Evolutionary conservation across 1,139 yeast genomes (phyloP), one percentile per base, ranked within the genome.

Genomic region (Meyerozyma carpophila): DNA sequence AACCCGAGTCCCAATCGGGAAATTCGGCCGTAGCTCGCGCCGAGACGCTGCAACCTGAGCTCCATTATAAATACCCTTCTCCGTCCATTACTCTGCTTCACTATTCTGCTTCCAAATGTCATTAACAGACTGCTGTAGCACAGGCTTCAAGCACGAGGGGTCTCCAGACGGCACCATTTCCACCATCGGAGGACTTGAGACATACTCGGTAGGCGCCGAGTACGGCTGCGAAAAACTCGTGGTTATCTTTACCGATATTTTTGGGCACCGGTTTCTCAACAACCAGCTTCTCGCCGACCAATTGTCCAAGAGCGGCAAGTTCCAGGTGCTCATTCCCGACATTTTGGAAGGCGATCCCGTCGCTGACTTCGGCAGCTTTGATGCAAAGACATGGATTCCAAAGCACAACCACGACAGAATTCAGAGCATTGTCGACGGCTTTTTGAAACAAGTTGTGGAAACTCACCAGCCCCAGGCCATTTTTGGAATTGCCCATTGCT

Each of bases 151-250:
- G 44, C 86, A 80, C 52, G 79, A 72, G 47, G 85, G 85, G 41
- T 58, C 59, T 8, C 65, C 82, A 34, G 52, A 49, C 14, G 91
- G 90, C 26, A 46, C 56, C 4, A 55, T 66, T 47, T 52, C 61
- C 41, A 58, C 62, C 11, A 43, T 80, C 24, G 72, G 59, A 44
- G 85, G 81, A 11, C 59, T 75, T 37, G 71, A 70, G 38, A 66
- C 84, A 36, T 87, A 87, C 59, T 71, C 69, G 28, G 62, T 76
- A 18, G 91, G 93, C 32, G 59, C 63, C 27, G 66, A 59, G 31
- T 50, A 66, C 47, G 63, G 64, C 20, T 62, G 64, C 58, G 70
- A 74, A 41, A 51, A 73, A 28, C 41, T 49, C 5, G 46, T 57
- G 21, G 59, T 57, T 21, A 50, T 57, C 27, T 38, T 56, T 34